Evolutionary conservation across 192 early-diverging fungal genomes (phyloP), one percentile per base, ranked within the genome.

Genomic region (Gigaspora rosea): DNA sequence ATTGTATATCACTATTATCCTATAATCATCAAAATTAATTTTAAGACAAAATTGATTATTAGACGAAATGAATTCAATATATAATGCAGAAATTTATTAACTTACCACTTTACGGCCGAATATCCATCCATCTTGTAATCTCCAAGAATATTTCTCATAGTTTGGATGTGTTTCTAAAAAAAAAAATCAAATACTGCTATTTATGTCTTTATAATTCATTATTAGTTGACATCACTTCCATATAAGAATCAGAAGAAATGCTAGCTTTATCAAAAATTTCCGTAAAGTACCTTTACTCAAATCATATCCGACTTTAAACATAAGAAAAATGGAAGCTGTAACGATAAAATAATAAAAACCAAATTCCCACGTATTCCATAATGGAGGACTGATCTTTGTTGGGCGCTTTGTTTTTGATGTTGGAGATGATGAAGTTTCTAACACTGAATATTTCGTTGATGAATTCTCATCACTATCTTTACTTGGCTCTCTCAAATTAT

Each of bases 1-100:
- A 93, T 81, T 95, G 93, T 35, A 75, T 72, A 78, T 94, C 92
- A 77, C 88, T 90, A 80, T 93, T 92, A 78, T 95, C 92, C 88
- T 92, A 70, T 71, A 50, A 33, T 32, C 57, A 33, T 9, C 1
- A 58, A 2, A 67, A 35, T 46, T 13, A 51, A 22, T 36, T 46
- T 46, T 18, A 41, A 18, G 11, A 65, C 36, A 15, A 16, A 32
- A 49, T 33, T 46, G 36, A 32, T 47, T 49, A 32, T 47, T 49
- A 51, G 20, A 70, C 0, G 70, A 8, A 75, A 22, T 47, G 22
- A 35, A 64, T 16, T 41, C 12, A 50, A 20, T 46, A 36, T 47
- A 49, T 49, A 52, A 27, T 50, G 36, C 56, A 41, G 9, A 66
- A 71, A 27, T 4, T 49, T 13, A 13, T 20, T 61, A 12, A 73